A percentile compares a stretch with the other conserved stretches of the same genome.
phyloP scores from a whole-genome alignment of 306 rosid species.

The Crotalaria pallida region DNA sequence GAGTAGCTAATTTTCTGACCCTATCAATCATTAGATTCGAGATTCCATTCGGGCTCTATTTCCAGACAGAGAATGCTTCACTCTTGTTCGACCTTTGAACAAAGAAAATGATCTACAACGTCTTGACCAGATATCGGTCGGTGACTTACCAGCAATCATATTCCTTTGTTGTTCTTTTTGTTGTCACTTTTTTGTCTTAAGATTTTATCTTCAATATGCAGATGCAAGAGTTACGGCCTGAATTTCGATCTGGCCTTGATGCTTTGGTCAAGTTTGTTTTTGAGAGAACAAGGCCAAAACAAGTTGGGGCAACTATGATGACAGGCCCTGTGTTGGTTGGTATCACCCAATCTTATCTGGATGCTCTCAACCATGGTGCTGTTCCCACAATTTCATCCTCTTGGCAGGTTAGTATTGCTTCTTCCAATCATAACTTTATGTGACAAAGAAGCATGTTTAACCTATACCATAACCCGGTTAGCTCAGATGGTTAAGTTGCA shows the following conservation, averaged over 20 bases:
- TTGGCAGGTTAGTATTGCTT: conserved; percentile 63
- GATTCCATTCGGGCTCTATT: conserved; percentile 70
- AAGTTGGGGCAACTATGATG: conserved; percentile 75
- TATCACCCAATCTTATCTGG: conserved; percentile 66
- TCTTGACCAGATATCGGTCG: conserved; percentile 63
- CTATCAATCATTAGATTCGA: conserved; percentile 48
- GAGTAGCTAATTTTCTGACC: conserved; percentile 21
- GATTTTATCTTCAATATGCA: conserved; percentile 28
- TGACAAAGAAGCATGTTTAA: background rate
- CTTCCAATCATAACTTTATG: background rate
- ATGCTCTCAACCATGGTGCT: conserved; percentile 79
- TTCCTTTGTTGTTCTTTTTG: background rate
- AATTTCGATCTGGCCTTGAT: conserved; percentile 65
- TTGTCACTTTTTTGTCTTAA: background rate
- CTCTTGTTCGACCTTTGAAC: conserved; percentile 76
- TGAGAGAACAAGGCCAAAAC: conserved; percentile 82
- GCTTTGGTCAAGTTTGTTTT: conserved; percentile 69
- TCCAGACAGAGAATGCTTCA: conserved; percentile 77
- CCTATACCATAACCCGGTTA: background rate
- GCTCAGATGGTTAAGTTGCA: no score
- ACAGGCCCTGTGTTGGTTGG: conserved; percentile 77
- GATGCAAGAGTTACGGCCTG: conserved; percentile 66
- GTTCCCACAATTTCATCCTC: conserved; percentile 81
- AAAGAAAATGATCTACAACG: conserved; percentile 62
- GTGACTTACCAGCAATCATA: conserved; percentile 8